Evolutionary conservation across 164 flowering plant genomes (phyloP), one percentile per base, ranked within the genome.

Genomic region (Umbellularia californica): DNA sequence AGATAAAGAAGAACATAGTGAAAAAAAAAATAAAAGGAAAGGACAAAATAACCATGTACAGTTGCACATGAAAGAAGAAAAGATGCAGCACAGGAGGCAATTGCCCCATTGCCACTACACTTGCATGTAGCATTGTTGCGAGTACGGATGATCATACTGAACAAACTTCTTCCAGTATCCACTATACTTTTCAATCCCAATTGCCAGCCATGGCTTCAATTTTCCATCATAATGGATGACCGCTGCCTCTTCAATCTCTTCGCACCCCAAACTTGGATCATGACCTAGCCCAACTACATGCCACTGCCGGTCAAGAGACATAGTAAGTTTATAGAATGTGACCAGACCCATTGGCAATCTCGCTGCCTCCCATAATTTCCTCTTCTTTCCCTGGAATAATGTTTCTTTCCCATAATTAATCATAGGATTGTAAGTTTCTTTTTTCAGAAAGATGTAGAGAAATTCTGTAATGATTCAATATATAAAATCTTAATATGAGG

Each of bases 121-220:
- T 22, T 92, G 97, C 30, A 96, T 84, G 69, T 96, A 94, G 91
- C 99, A 94, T 50, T 84, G 91, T 77, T 88, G 95, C 77, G 94
- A 77, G 80, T 79, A 86, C 7, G 92, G 94, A 72, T 88, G 87
- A n/a, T 86, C 83, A 52, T 81, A 94, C 0, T 80, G 78, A 64
- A 92, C 74, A 72, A 84, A 78, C 81, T 75, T 88, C 78, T 72
- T 88, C 99, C 98, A 96, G 72, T 89, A 91, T 41, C 84, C 80
- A 66, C 84, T 92, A 83, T 90, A 88, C 79, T 80, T 85, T n/a
- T 68, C 81, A 13, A 91, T 74, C 24, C 91, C 95, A 28, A 91
- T 88, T 63, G 92, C 99, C 50, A 96, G 81, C 99, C 99, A 96
- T 6, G 99, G 98, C 77, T 96, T 96, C 91, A 83, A 81, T 60